Evolutionary conservation across 345 rosid species (phyloP).

Genomic region (Acer negundo): DNA sequence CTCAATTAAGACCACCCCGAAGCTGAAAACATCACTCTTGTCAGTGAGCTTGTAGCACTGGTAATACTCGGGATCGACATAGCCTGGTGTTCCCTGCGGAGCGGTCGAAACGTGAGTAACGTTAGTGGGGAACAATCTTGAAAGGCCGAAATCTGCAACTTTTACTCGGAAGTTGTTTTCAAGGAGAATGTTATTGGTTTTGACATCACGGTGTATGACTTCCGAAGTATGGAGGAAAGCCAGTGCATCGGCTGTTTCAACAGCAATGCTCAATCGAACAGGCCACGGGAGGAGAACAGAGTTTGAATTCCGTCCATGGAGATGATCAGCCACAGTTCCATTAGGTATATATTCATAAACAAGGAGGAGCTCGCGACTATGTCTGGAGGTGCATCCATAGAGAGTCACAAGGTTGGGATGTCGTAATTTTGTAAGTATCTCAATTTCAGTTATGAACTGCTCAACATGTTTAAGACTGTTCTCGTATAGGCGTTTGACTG

Average conservation of each 20-base stretch:
- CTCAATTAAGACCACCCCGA: conserved; percentile 82
- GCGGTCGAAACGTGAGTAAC: conserved; percentile 88
- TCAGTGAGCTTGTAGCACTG: conserved; percentile 77
- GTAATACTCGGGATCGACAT: conserved; percentile 85
- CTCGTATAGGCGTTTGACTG: conserved; percentile 78
- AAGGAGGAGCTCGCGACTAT: conserved; percentile 77
- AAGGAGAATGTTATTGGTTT: conserved; percentile 83
- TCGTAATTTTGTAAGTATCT: conserved; percentile 62
- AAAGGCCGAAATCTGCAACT: conserved; percentile 96
- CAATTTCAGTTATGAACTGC: conserved; percentile 82
- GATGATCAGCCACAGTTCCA: conserved; percentile 88
- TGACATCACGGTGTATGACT: conserved; percentile 86
- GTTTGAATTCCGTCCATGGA: conserved; percentile 56
- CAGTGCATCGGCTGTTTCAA: conserved; percentile 78
- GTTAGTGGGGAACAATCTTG: conserved; percentile 68
- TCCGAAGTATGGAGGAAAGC: conserved; percentile 63
- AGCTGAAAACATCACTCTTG: conserved; percentile 92
- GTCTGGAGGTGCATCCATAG: conserved; percentile 77
- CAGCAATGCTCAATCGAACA: conserved; percentile 66
- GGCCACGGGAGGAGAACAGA: conserved; percentile 64
- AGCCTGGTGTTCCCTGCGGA: conserved; percentile 97
- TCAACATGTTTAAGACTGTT: conserved; percentile 63
- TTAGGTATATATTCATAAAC: conserved; percentile 89
- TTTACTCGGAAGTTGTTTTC: conserved; percentile 61
- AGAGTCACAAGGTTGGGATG: conserved; percentile 73